Evolutionary conservation across 108 stramenopile species (phyloP).

Genomic region (Cyclotella kingstonii): DNA sequence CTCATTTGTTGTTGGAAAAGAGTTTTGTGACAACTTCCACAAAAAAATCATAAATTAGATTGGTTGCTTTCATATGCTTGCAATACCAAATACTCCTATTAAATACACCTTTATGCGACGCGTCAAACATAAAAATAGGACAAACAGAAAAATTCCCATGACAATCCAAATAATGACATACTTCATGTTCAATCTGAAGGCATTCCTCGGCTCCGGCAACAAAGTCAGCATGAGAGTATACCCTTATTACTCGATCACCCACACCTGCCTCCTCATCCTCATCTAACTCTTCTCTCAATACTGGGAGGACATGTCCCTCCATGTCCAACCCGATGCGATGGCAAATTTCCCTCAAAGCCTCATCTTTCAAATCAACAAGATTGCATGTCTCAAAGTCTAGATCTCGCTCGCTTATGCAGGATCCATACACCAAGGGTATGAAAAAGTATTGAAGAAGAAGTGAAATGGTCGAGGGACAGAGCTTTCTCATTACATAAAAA

Average conservation of each 20-base stretch:
- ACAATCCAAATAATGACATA: not conserved
- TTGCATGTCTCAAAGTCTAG: constrained; percentile 32
- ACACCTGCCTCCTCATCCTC: constrained; percentile 10
- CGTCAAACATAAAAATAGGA: not conserved
- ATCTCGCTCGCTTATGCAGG: constrained; percentile 31
- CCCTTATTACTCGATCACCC: not conserved
- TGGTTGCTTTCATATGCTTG: no score
- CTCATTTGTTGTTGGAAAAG: no score
- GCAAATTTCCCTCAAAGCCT: constrained; percentile 34
- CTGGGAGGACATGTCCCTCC: constrained; percentile 29
- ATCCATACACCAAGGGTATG: not conserved
- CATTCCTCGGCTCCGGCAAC: constrained; percentile 42
- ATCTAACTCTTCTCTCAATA: constrained; percentile 10
- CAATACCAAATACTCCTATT: no score
- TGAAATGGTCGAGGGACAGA: no score
- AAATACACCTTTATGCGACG: no score
- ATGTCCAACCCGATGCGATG: constrained; percentile 41
- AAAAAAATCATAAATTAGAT: no score
- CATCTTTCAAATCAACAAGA: constrained; percentile 19
- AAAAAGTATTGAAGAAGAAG: not conserved
- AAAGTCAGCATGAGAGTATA: constrained; percentile 29
- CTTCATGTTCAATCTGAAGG: constrained; percentile 41
- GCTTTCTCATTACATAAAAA: no score
- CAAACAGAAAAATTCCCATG: not conserved
- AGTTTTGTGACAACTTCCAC: no score